Evolutionary conservation across 495 filamentous ascomycete species (phyloP), one percentile per base, ranked within the genome.

Genomic region (Xylaria scruposa): DNA sequence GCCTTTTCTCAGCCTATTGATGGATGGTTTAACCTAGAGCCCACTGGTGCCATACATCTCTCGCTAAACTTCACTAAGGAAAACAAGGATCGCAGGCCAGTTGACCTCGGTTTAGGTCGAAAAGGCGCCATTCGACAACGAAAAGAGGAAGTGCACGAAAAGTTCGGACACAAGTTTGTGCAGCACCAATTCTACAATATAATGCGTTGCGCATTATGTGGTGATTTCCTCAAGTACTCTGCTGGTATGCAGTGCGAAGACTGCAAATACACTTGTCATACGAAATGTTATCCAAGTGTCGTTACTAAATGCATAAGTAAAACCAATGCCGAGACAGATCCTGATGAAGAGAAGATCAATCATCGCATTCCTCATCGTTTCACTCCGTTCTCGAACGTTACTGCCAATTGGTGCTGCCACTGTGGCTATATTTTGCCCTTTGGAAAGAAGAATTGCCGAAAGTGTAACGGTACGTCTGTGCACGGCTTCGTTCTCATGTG

Each of bases 291-390:
- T 78, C 84, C 86, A 13, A 97, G 95, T 79, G 96, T 99, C n/a
- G 97, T 99, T 77, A 98, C 96, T 68, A 99, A 99, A 81, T 99
- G 96, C 84, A 99, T 99, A 83, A 98, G 95, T 83, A 98, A 98
- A 81, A 97, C 95, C 61, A 99, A 98, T 80, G 93, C 95, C 72
- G 96, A 98, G 80, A 96, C 92, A 26, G 97, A 98, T 81, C 96
- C 96, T 19, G 96, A 98, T 81, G 96, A 99, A 80, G 96, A 97
- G 83, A 98, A 98, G 83, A 93, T 99, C 87, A 99, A 98, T 81
- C 96, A 99, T 80, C 92, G 97, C 71, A 99, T 99, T 75, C 96
- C 96, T 17, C 96, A 99, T 86, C 92, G 96, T 47, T 99, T 97
- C 85, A 90, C 96, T 72, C 88, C 89, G 13, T 98, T 97, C 79